Percentiles rank a stretch among this genome's conserved stretches.
Conservation (phyloP, 2,329 filamentous ascomycete species). For the Exophiala lecanii-corni region DNA sequence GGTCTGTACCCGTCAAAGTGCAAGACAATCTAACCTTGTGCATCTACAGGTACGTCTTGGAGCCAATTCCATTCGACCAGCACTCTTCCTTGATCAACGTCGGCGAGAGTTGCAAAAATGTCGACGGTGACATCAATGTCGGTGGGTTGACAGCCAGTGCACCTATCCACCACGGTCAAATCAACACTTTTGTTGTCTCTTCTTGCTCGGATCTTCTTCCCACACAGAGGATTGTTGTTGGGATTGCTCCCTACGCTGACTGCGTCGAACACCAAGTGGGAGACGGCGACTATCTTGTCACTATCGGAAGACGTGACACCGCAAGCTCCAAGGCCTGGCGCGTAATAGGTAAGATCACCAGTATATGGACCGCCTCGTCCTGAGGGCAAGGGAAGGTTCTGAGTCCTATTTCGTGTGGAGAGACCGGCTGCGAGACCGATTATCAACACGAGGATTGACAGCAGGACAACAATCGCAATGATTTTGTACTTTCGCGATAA, state of each 20-base stretch:
- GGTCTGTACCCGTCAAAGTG: too few species aligned
- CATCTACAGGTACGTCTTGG: constrained; percentile 32
- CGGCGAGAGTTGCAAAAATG: constrained; percentile 46
- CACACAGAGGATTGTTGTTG: constrained; percentile 65
- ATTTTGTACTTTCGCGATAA: constrained; percentile 17
- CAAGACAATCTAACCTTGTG: too few species aligned
- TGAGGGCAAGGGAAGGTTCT: constrained; percentile 49
- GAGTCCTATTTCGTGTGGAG: constrained; percentile 14
- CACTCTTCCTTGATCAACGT: constrained; percentile 45
- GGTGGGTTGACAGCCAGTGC: constrained; percentile 45
- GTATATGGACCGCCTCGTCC: constrained; percentile 48
- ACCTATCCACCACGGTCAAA: constrained; percentile 65
- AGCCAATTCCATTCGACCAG: constrained; percentile 50
- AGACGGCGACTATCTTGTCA: constrained; percentile 63
- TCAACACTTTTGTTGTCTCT: constrained; percentile 52
- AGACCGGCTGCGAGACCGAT: constrained; percentile 25
- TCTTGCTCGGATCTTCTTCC: constrained; percentile 58
- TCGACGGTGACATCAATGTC: constrained; percentile 49
- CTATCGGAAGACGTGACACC: constrained; percentile 51
- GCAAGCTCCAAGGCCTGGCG: constrained; percentile 64
- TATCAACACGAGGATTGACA: constrained; percentile 20
- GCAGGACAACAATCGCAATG: constrained; percentile 13
- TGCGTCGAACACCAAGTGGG: constrained; percentile 63
- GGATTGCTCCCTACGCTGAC: constrained; percentile 48
- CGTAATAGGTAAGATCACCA: constrained; percentile 68